Evolutionary conservation across 371 early-diverging fungal genomes (phyloP).

Genomic region (Mucor sp.): DNA sequence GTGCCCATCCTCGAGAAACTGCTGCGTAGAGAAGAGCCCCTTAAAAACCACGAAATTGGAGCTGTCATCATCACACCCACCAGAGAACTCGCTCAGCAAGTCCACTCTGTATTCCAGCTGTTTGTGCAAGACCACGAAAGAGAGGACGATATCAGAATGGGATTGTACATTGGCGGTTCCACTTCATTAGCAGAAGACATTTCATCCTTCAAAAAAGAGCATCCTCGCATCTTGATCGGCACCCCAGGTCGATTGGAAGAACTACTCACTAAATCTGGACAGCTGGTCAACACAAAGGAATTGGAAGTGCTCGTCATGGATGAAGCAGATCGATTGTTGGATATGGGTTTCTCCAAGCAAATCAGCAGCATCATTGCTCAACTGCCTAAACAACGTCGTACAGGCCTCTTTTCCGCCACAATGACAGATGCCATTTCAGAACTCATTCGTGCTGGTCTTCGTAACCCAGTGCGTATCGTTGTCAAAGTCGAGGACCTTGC

Average conservation of each 20-base stretch:
- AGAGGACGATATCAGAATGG: slow-evolving; percentile 44
- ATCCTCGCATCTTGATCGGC: slow-evolving; percentile 88
- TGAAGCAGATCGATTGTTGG: slow-evolving; percentile 92
- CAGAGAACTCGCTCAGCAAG: slow-evolving; percentile 95
- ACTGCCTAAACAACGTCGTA: slow-evolving; percentile 94
- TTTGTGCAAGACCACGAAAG: slow-evolving; percentile 55
- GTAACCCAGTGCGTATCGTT: slow-evolving; percentile 89
- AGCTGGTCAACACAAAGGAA: slow-evolving; percentile 71
- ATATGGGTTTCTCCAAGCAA: slow-evolving; percentile 91
- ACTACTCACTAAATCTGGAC: slow-evolving; percentile 63
- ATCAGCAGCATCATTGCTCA: slow-evolving; percentile 78
- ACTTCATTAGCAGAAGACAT: slow-evolving; percentile 69
- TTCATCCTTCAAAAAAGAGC: slow-evolving; percentile 52
- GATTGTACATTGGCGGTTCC: slow-evolving; percentile 76
- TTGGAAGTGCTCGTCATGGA: slow-evolving; percentile 92
- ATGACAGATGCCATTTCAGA: slow-evolving; percentile 91
- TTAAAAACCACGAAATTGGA: slow-evolving; percentile 78
- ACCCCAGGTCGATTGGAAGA: slow-evolving; percentile 98
- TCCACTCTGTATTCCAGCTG: slow-evolving; percentile 69
- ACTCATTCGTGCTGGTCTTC: slow-evolving; percentile 86
- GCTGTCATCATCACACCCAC: slow-evolving; percentile 96
- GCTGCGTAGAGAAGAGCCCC: slow-evolving; percentile 56
- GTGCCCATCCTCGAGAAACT: slow-evolving; percentile 95
- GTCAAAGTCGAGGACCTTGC: slow-evolving; percentile 80
- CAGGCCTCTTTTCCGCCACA: slow-evolving; percentile 98